Evolutionary conservation across 1,284 basidiomycete genomes (phyloP), one percentile per base, ranked within the genome.

Genomic region (Irpex sp.): DNA sequence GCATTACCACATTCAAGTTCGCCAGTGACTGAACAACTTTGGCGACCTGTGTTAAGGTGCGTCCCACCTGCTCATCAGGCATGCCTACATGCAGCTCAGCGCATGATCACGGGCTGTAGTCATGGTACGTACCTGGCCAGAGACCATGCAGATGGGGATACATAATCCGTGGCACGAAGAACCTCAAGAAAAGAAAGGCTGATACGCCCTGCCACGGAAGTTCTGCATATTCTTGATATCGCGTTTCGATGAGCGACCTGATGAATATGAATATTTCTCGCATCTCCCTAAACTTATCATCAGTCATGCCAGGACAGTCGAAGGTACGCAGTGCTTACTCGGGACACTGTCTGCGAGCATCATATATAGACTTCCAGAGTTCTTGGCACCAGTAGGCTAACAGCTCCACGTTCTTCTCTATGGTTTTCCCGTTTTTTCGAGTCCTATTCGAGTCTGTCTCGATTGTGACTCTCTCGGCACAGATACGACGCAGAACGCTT

Each of bases 131-230:
- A 91, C 91, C 91, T 73, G 87, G 83, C 67, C 82, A 86, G 44
- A 93, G 77, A 13, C 89, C 88, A 69, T 91, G 92, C 5, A 91
- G 74, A 75, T 93, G 91, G 5, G 91, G 91, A 72, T 91, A 82
- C 19, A 93, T 79, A 62, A 93, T 89, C 26, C 88, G 89, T 51
- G 91, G 92, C 17, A 92, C 88, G 68, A 95, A 88, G 74, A 95
- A 93, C 55, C 92, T 85, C 44, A 94, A 80, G 73, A 94, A 94
- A 71, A 89, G 86, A 73, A 94, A 94, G 0, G 92, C 92, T 49
- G 90, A 92, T 52, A 94, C 90, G 70, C 89, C 88, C 73, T 93
- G 92, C 82, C 84, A 88, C 38, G 85, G 88, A 49, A 92, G 78
- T 52, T 87, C 82, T 58, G 77, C 78, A 68, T 81, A 84, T 57